Percentiles rank a stretch among this genome's conserved stretches.
Conservation (phyloP, 495 filamentous ascomycete genomes). For the Annulohypoxylon bovei region DNA sequence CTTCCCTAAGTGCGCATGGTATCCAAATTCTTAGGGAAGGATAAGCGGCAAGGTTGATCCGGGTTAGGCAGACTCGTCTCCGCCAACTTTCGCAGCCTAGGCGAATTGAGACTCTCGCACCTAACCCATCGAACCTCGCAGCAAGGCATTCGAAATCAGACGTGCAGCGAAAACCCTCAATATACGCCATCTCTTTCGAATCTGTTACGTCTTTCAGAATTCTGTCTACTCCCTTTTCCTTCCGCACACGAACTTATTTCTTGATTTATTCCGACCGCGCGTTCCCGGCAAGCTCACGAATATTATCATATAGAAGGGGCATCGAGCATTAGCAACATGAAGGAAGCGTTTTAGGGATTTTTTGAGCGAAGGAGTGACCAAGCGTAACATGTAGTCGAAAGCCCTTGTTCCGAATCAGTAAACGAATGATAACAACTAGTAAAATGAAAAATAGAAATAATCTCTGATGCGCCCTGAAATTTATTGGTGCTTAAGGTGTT, state of each 20-base stretch:
- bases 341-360: not conserved
- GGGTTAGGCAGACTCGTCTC: slow-evolving; percentile 5
- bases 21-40: slow-evolving; percentile 1
- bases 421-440: slow-evolving; percentile 36
- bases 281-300: slow-evolving; percentile 14
- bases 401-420: slow-evolving; percentile 29
- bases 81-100: not conserved
- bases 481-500: not conserved
- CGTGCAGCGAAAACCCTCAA: slow-evolving; percentile 12
- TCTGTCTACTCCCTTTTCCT: slow-evolving; percentile 29
- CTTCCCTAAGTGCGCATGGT: not conserved
- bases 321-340: slow-evolving; percentile 37
- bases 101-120: not conserved
- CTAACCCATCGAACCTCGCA: not conserved
- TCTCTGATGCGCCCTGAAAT: slow-evolving; percentile 13
- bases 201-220: slow-evolving; percentile 19
- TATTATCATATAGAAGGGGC: slow-evolving; percentile 32
- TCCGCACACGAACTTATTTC: slow-evolving; percentile 32
- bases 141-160: slow-evolving; percentile 18
- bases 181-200: slow-evolving; percentile 31
- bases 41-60: not conserved
- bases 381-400: slow-evolving; percentile 22
- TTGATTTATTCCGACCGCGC: slow-evolving; percentile 18
- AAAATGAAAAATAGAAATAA: slow-evolving; percentile 32
- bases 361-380: slow-evolving; percentile 12